Evolutionary conservation across 2,329 filamentous ascomycete genomes (phyloP).

Genomic region (Clarireedia homoeocarpa): DNA sequence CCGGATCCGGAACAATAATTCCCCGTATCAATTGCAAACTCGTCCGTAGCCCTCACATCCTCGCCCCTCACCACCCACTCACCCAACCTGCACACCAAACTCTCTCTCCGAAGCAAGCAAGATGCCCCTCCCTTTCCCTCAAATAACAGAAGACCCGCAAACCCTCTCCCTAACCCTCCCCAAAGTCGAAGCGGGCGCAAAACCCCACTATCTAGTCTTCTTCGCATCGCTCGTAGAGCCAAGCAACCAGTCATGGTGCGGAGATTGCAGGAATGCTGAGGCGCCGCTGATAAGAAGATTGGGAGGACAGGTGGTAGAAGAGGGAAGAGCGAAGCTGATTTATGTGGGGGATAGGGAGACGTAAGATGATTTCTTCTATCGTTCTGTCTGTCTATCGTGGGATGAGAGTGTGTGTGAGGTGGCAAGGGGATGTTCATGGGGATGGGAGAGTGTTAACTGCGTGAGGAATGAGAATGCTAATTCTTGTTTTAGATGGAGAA

Average conservation of each 20-base stretch:
- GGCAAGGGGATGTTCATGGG: neutral
- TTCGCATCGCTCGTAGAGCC: neutral
- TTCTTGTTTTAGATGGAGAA: neutral
- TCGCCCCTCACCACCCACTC: too few species aligned
- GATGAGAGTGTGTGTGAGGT: too few species aligned
- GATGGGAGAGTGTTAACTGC: too few species aligned
- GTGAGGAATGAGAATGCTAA: too few species aligned
- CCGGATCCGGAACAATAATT: too few species aligned
- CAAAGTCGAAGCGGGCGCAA: neutral
- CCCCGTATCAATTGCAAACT: too few species aligned
- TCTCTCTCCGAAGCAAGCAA: neutral
- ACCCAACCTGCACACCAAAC: too few species aligned
- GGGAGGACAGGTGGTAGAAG: neutral
- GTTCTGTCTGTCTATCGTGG: too few species aligned
- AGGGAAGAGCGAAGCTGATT: neutral
- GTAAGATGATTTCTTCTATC: too few species aligned
- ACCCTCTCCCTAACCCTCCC: neutral
- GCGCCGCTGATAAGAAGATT: neutral
- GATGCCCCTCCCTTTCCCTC: constrained; percentile 1
- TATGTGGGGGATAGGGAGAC: neutral
- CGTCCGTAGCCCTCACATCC: too few species aligned
- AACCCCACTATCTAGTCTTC: constrained; percentile 3
- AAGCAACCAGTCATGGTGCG: constrained; percentile 4
- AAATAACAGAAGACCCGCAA: neutral
- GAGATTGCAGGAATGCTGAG: neutral